A percentile compares a stretch with the other conserved stretches of the same genome.
These are phyloP conservation scores for Claviceps capensis DNA, from an alignment of 2,329 filamentous ascomycete genomes.

Conservation along the genomic window DNA sequence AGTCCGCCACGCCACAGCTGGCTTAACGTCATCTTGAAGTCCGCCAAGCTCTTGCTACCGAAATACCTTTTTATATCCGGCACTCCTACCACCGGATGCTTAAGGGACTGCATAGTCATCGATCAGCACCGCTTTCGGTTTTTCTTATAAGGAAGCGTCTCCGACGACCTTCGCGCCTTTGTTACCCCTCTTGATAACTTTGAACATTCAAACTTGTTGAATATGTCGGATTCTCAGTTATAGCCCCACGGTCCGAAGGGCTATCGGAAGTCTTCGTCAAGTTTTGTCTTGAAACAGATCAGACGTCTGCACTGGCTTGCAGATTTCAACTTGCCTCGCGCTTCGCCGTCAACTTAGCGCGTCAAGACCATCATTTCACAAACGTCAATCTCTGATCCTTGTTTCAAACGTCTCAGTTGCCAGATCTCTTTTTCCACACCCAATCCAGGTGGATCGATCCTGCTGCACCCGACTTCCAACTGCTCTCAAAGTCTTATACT, in stretches of 20 bases:
- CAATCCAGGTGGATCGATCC: background rate
- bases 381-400: background rate
- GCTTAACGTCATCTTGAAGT: conserved; percentile 12
- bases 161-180: background rate
- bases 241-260: conserved; percentile 25
- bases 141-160: background rate
- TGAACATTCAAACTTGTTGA: conserved; percentile 6
- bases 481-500: background rate
- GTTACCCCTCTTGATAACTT: background rate
- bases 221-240: conserved; percentile 21
- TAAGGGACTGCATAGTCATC: background rate
- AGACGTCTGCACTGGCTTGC: conserved; percentile 13
- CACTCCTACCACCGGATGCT: background rate
- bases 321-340: conserved; percentile 12
- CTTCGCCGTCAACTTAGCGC: conserved; percentile 1
- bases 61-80: background rate
- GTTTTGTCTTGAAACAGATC: conserved; percentile 7
- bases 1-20: conserved; percentile 8
- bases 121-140: background rate
- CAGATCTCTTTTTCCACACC: background rate
- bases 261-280: conserved; percentile 13
- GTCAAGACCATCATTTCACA: background rate
- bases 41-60: conserved; percentile 9
- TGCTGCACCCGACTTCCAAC: background rate
- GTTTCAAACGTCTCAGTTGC: background rate